Base-by-base conservation (phyloP, 805 yeast genomes). In the Zygosaccharomyces pseudorouxii region DNA sequence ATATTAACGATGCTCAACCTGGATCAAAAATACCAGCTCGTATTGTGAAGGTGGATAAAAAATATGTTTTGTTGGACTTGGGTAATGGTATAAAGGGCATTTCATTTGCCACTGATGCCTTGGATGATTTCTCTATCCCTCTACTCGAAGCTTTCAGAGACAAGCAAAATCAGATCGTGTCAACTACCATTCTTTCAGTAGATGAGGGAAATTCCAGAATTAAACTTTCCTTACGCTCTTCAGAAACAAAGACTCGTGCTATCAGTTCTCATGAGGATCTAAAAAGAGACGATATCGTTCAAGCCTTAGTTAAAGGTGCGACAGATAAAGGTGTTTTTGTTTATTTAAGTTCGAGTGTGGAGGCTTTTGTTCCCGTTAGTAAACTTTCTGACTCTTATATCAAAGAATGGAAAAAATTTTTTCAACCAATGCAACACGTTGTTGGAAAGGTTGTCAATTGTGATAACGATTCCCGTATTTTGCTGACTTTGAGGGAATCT, bases 331-430 rank as follows among this genome's bases (percentile, higher is more conserved):
- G 96, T 64, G 67, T 92, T 22, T 88, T 84, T 63, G 84, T 92
- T 43, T 75, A 86, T 18, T 70, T 92, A 55, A 89, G 93, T 37
- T 77, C 86, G 53, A 71, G 75, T 1, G 72, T 86, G 22, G 79
- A 79, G 56, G 97, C 90, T 1, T 80, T 92, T 59, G 93, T 88
- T 23, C 83, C 88, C 60, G 81, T 89, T 43, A 68, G 84, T 38
- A 90, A 90, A 63, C 71, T 92, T 25, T 86, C 95, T 9, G 98
- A 92, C 59, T 74, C 84, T 0, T 87, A 71, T 58, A 70, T 89
- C 62, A 85, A 84, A 59, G 95, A 92, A 50, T 92, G 98, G 98
- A 87, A 87, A 72, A 81, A 81, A 54, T 78, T 74, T 53, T 88
- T 76, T 76, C 75, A 76, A 53, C 75, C 80, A 23, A 81, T 85